These are phyloP conservation scores for Saksenaea oblongispora DNA, from an alignment of 371 early-diverging fungal species.

Conservation along the genomic window DNA sequence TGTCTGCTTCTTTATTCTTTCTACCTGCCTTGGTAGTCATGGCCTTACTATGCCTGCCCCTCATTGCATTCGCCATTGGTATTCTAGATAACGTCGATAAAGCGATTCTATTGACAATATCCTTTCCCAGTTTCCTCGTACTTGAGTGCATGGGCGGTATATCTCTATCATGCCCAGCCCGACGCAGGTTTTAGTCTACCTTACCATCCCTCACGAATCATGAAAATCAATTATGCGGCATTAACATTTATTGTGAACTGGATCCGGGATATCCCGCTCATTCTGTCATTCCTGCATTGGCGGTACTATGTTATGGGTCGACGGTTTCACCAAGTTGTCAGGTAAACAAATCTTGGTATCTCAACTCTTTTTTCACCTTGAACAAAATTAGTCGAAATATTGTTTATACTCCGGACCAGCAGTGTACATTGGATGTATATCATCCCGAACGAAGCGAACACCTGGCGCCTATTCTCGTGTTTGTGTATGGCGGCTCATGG, in stretches of 20 bases:
- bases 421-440: conserved; percentile 41
- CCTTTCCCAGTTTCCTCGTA: conserved; percentile 43
- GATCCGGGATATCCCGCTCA: conserved; percentile 36
- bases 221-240: conserved; percentile 42
- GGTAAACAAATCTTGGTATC: conserved; percentile 23
- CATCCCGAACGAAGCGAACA: conserved; percentile 20
- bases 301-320: conserved; percentile 38
- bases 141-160: conserved; percentile 52
- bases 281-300: conserved; percentile 41
- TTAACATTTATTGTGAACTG: conserved; percentile 25
- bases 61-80: conserved; percentile 36
- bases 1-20: conserved; percentile 45
- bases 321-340: conserved; percentile 39
- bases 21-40: conserved; percentile 36
- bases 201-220: conserved; percentile 38
- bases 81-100: background rate
- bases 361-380: conserved; percentile 1
- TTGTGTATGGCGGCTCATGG: conserved; percentile 80
- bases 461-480: conserved; percentile 63
- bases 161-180: conserved; percentile 37
- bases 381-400: conserved; percentile 31
- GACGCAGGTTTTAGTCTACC: conserved; percentile 45
- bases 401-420: conserved; percentile 22
- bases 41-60: conserved; percentile 36
- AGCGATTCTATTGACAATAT: background rate